Evolutionary conservation across 75 land plant species (phyloP), one percentile per base, ranked within the genome.

Genomic region (Pseudotsuga menziesii): DNA sequence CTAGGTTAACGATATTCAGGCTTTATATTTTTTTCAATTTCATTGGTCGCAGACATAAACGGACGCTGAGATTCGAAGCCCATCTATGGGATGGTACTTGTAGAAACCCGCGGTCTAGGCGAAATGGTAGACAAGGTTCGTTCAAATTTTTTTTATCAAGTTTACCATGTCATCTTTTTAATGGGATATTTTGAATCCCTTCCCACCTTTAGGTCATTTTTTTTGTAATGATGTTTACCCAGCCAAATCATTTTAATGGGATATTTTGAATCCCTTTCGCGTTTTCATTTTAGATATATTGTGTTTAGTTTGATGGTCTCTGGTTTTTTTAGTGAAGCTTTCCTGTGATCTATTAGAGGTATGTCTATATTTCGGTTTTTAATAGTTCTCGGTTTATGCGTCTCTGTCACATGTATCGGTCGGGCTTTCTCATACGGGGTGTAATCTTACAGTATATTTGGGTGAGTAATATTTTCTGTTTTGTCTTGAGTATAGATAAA

Each of bases 21-120:
- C n/a, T n/a, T n/a, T n/a, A n/a, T n/a, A n/a, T n/a, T n/a, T n/a
- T n/a, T n/a, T n/a, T n/a, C n/a, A n/a, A n/a, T n/a, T n/a, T 11
- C 9, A 0, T n/a, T 48, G 13, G 54, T 9, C 9, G 54, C 77
- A 86, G 91, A 72, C 85, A 86, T 81, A 58, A 89, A 64, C 81
- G 91, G 86, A 86, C 89, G 19, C 81, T 84, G 4, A 69, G 84
- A 72, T 88, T 82, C 77, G 91, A 89, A 72, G 88, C 91, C 2
- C 88, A 89, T 80, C 58, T 89, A 72, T 89, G 91, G 91, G 91
- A 89, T 70, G 86, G 86, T 57, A 84, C 83, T 48, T 84, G 82
- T 48, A 80, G 79, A 74, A 89, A 79, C 55, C 83, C 86, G 32
- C 88, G 87, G 1, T 83, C 82, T 48, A 82, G 84, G 5, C 72